Evolutionary conservation across 495 filamentous ascomycete species (phyloP).

Genomic region (Penicillium steckii): DNA sequence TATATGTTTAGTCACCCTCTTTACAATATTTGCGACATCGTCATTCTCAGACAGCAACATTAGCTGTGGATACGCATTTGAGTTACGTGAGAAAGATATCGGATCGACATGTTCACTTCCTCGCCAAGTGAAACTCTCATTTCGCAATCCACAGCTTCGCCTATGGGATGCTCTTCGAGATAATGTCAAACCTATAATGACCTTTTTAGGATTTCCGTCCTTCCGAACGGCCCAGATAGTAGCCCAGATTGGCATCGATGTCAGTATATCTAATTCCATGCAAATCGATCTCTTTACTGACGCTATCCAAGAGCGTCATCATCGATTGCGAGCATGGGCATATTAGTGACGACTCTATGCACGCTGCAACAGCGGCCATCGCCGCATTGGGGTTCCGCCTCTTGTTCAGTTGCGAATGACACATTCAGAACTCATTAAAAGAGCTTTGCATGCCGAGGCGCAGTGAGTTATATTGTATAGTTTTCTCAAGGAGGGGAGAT

Average conservation of each 20-base stretch:
- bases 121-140: no score
- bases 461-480: slow-evolving; percentile 55
- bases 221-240: slow-evolving; percentile 30
- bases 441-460: slow-evolving; percentile 61
- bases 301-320: slow-evolving; percentile 21
- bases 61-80: no score
- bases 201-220: slow-evolving; percentile 32
- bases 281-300: neutral
- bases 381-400: slow-evolving; percentile 65
- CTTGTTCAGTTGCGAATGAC: slow-evolving; percentile 67
- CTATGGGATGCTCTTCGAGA: slow-evolving; percentile 28
- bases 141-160: slow-evolving; percentile 11
- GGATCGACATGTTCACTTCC: no score
- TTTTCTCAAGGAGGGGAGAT: no score
- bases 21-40: no score
- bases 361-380: slow-evolving; percentile 73
- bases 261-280: neutral
- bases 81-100: no score
- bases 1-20: no score
- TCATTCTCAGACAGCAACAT: no score
- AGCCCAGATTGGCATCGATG: slow-evolving; percentile 32
- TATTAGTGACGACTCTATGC: slow-evolving; percentile 70
- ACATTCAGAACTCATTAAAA: slow-evolving; percentile 29
- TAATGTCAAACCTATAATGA: slow-evolving; percentile 29
- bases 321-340: slow-evolving; percentile 30